Conservation (phyloP, 2,329 filamentous ascomycete genomes). For the Xylaria sp. region DNA sequence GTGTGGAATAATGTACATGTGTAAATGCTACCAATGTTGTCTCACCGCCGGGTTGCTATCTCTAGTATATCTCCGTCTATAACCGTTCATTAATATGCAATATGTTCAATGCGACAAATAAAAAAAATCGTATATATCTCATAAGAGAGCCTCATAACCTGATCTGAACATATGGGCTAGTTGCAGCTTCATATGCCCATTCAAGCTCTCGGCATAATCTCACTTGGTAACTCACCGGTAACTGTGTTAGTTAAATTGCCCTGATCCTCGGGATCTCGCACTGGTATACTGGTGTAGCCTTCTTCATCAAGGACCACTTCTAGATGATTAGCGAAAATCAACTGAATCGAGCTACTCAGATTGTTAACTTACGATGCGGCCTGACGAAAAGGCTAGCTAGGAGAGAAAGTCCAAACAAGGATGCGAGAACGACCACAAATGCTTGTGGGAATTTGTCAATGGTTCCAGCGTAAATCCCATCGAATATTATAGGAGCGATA, state of each 20-base stretch:
- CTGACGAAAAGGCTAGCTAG: conserved; percentile 75
- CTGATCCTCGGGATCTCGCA: conserved; percentile 31
- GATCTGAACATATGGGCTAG: background rate
- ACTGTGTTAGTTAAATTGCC: conserved; percentile 26
- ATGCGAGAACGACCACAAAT: conserved; percentile 79
- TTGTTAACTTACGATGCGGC: conserved; percentile 73
- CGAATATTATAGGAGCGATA: conserved; percentile 83
- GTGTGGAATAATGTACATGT: background rate
- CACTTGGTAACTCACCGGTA: conserved; percentile 38
- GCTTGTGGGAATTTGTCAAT: conserved; percentile 82
- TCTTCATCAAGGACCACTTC: conserved; percentile 46
- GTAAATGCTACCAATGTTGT: background rate
- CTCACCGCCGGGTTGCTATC: background rate
- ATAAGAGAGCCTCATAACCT: background rate
- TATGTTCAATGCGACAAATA: background rate
- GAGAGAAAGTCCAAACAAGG: conserved; percentile 73
- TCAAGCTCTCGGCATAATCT: conserved; percentile 39
- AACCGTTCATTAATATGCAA: background rate
- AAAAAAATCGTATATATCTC: background rate
- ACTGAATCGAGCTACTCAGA: background rate
- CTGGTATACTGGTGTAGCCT: conserved; percentile 40
- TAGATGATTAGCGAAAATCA: conserved; percentile 12
- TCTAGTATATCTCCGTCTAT: conserved; percentile 12
- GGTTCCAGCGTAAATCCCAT: conserved; percentile 84
- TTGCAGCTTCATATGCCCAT: background rate